Evolutionary conservation across 371 early-diverging fungal species (phyloP).

Genomic region (Mycotypha africana): DNA sequence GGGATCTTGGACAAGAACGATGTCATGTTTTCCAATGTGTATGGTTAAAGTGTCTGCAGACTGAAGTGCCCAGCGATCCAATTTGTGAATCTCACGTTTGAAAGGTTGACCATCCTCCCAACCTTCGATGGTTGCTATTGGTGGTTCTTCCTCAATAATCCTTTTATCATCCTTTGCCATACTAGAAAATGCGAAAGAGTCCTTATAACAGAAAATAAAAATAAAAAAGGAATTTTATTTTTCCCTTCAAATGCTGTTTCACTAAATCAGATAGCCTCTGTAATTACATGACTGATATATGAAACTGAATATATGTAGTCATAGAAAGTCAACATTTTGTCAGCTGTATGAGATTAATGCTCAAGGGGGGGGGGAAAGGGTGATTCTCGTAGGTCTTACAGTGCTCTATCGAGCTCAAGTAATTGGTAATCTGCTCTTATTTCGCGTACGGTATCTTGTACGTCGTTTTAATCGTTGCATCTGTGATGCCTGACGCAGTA

Average conservation of each 20-base stretch:
- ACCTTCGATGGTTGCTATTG: conserved; percentile 42
- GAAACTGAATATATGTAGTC: no score
- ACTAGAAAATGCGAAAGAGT: no score
- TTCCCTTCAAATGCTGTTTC: no score
- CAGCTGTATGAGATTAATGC: no score
- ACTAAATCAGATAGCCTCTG: no score
- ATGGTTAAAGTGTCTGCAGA: conserved; percentile 42
- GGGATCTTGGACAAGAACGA: conserved; percentile 41
- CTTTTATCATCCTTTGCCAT: conserved; percentile 12
- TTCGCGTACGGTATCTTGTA: conserved; percentile 66
- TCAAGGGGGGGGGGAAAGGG: no score
- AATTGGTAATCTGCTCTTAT: no score
- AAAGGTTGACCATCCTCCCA: conserved; percentile 49
- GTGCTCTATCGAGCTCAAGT: no score
- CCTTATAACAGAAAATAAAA: not conserved
- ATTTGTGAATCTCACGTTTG: conserved; percentile 23
- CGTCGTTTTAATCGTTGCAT: conserved; percentile 83
- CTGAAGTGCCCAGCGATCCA: conserved; percentile 55
- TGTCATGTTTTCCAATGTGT: conserved; percentile 30
- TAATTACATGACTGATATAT: no score
- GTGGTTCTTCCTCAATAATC: conserved; percentile 18
- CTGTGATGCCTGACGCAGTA: conserved; percentile 79
- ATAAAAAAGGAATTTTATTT: not conserved
- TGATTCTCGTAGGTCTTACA: no score
- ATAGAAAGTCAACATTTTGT: no score